A percentile compares a stretch with the other conserved stretches of the same genome.
Conservation (phyloP, 2,329 filamentous ascomycete species). For the Fusarium siculi region DNA sequence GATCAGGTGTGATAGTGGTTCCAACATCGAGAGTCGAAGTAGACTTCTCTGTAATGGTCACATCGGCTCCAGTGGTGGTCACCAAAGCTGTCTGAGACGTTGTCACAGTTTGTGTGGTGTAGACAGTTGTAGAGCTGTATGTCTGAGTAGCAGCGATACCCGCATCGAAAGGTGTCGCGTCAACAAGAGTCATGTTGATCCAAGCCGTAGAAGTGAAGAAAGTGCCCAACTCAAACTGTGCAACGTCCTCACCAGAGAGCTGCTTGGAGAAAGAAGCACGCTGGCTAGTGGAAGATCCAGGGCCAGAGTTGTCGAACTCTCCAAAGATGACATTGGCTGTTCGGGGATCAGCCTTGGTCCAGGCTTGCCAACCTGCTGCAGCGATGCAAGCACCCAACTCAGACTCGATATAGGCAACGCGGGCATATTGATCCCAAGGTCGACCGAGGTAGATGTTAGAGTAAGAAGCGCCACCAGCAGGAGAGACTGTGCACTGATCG, state of each 20-base stretch:
- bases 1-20: slow-evolving; percentile 35
- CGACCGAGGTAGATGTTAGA: slow-evolving; percentile 37
- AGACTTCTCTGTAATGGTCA: slow-evolving; percentile 27
- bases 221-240: slow-evolving; percentile 31
- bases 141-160: slow-evolving; percentile 20
- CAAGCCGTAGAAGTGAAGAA: slow-evolving; percentile 36
- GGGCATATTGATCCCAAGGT: slow-evolving; percentile 38
- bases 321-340: slow-evolving; percentile 36
- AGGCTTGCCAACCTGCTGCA: slow-evolving; percentile 33
- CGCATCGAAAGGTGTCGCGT: slow-evolving; percentile 34
- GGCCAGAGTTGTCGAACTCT: slow-evolving; percentile 32
- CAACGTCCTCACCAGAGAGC: background rate
- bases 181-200: slow-evolving; percentile 39
- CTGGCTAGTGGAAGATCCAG: slow-evolving; percentile 30
- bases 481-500: slow-evolving; percentile 47
- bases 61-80: slow-evolving; percentile 20
- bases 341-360: slow-evolving; percentile 37
- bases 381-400: slow-evolving; percentile 23
- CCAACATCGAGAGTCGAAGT: slow-evolving; percentile 31
- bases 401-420: slow-evolving; percentile 38
- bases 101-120: slow-evolving; percentile 30
- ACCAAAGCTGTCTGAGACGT: slow-evolving; percentile 29
- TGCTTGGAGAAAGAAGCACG: slow-evolving; percentile 39
- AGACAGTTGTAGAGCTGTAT: slow-evolving; percentile 24
- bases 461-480: slow-evolving; percentile 40